Base-by-base conservation (phyloP, 352 stramenopile species). In the Phytophthora boehmeriae region DNA sequence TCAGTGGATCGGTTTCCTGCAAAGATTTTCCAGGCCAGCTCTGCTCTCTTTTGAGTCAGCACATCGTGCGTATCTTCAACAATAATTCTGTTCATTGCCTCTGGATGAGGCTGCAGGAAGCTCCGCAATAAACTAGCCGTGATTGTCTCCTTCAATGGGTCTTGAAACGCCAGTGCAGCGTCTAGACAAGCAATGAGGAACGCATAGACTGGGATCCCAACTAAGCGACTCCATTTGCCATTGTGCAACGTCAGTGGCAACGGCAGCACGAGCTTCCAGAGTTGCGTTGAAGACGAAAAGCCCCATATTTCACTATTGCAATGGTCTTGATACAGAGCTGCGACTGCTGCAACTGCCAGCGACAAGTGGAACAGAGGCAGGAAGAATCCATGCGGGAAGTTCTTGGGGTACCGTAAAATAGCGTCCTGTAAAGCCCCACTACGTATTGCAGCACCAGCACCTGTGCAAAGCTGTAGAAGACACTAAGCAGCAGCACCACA, bases 181-280 rank as follows among this genome's bases (percentile, higher is more conserved):
- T 91, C 83, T 9, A 75, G 61, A 8, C 84, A 42, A 14, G 72
- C 86, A 30, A 93, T 66, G 9, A 61, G 41, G 27, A 86, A 79
- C 14, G 80, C 82, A 39, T 88, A 91, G 14, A 86, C 19, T 9
- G 86, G 82, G 34, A 93, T 78, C n/a, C 83, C 83, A 25, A 90
- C 49, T 42, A 92, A 66, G 36, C 83, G 77, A 43, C 57, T 74
- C 49, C 78, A 67, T 13, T 85, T 73, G 2, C 78, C 75, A 9
- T 58, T 59, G 14, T 72, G 66, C 11, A 92, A 38, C 1, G 82
- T 89, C 48, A 93, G 66, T 9, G 83, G 83, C 43, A 89, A 58
- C n/a, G 83, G 75, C 39, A 90, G 54, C 45, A 85, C 68, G 61
- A 88, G 84, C 48, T 81, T 88, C 80, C 77, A 76, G 45, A 71